Evolutionary conservation across 495 filamentous ascomycete species (phyloP).

Genomic region (Astrocystis sublimbata): DNA sequence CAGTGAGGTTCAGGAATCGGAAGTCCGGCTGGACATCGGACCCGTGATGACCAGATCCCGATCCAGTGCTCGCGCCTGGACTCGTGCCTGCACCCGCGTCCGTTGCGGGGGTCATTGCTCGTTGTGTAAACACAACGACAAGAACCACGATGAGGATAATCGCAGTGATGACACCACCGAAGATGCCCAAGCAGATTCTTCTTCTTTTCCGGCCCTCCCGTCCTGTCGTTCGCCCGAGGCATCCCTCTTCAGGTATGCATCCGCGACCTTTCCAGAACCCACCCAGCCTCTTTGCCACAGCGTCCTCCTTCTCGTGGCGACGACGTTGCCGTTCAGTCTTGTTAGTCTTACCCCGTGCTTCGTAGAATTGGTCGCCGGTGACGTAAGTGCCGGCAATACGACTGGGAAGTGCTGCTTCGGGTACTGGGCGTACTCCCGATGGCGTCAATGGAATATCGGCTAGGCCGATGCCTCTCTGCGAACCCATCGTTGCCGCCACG

Average conservation of each 20-base stretch:
- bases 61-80: conserved; percentile 26
- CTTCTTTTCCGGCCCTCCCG: conserved; percentile 65
- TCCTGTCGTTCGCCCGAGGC: conserved; percentile 61
- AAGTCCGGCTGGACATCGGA: conserved; percentile 24
- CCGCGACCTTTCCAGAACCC: conserved; percentile 63
- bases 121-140: conserved; percentile 57
- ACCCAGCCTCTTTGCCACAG: conserved; percentile 53
- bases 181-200: conserved; percentile 59
- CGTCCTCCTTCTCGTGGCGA: conserved; percentile 65
- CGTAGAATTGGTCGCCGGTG: conserved; percentile 38
- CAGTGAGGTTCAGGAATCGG: conserved; percentile 67
- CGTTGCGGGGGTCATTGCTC: conserved; percentile 8
- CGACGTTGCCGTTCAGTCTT: conserved; percentile 52
- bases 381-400: conserved; percentile 38
- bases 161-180: conserved; percentile 54
- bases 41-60: conserved; percentile 14
- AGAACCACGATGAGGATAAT: conserved; percentile 62
- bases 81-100: conserved; percentile 29
- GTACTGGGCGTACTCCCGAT: conserved; percentile 20
- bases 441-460: conserved; percentile 44
- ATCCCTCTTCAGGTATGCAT: conserved; percentile 59
- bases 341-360: conserved; percentile 32
- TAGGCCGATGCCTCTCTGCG: conserved; percentile 45
- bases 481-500: conserved; percentile 48
- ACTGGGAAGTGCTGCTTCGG: conserved; percentile 34